phyloP scores from a whole-genome alignment of 2,329 filamentous ascomycete species.

The Xylaria sp. region DNA sequence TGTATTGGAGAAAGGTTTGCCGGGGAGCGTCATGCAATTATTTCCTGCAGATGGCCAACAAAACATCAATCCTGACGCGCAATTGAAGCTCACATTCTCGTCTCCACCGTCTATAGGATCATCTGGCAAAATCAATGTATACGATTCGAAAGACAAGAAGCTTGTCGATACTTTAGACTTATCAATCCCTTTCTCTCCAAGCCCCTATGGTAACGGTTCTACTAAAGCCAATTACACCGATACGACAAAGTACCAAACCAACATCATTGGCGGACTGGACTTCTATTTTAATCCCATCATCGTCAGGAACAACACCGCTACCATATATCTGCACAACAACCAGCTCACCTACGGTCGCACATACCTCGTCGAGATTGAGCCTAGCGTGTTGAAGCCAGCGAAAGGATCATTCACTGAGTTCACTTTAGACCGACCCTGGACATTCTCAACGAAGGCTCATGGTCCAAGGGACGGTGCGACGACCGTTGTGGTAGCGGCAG shows the following conservation, averaged over 20 bases:
- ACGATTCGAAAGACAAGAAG: slow-evolving; percentile 26
- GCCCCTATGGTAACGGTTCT: slow-evolving; percentile 33
- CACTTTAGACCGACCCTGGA: slow-evolving; percentile 26
- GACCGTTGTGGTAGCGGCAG: slow-evolving; percentile 26
- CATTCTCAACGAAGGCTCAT: slow-evolving; percentile 26
- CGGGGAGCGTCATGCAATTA: slow-evolving; percentile 9
- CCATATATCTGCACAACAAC: slow-evolving; percentile 35
- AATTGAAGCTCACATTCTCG: slow-evolving; percentile 28
- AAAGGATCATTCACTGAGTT: slow-evolving; percentile 28
- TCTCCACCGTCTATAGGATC: slow-evolving; percentile 29
- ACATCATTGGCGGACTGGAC: slow-evolving; percentile 36
- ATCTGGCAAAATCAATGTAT: slow-evolving; percentile 33
- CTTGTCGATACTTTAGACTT: slow-evolving; percentile 33
- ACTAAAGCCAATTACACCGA: slow-evolving; percentile 33
- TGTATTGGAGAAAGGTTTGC: neutral
- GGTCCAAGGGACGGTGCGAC: slow-evolving; percentile 20
- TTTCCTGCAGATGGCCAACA: slow-evolving; percentile 27
- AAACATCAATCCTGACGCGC: slow-evolving; percentile 29
- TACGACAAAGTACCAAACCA: slow-evolving; percentile 36
- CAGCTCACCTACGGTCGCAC: slow-evolving; percentile 32
- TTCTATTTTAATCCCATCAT: slow-evolving; percentile 37
- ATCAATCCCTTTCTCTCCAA: slow-evolving; percentile 33
- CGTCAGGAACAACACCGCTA: slow-evolving; percentile 29
- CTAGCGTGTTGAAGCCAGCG: slow-evolving; percentile 13
- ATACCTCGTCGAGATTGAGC: slow-evolving; percentile 32